Percentiles rank a stretch among this genome's conserved stretches.
Evolutionary conservation across 1,284 basidiomycete genomes (phyloP).

Genomic region (Pseudozyma pruni): DNA sequence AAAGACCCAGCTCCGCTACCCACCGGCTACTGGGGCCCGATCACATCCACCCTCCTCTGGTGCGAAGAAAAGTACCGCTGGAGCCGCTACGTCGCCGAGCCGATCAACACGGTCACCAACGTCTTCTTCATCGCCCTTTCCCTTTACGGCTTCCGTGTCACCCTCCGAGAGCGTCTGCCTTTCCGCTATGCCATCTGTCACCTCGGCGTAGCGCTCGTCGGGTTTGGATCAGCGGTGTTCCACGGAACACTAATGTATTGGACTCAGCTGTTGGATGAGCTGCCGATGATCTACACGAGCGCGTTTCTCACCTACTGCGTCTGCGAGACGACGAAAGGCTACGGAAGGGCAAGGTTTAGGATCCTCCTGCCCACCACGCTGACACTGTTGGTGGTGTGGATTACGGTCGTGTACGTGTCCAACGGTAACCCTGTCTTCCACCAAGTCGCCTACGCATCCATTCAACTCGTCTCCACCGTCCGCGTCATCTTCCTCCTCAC

Average conservation of each 20-base stretch:
- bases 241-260: constrained; percentile 64
- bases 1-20: constrained; percentile 20
- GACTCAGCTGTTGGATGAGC: constrained; percentile 65
- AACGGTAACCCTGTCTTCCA: constrained; percentile 72
- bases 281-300: constrained; percentile 67
- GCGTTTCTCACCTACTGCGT: constrained; percentile 56
- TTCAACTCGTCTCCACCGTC: constrained; percentile 66
- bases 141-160: constrained; percentile 64
- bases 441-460: constrained; percentile 70
- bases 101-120: constrained; percentile 69
- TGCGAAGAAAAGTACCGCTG: constrained; percentile 64
- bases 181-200: constrained; percentile 50
- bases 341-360: constrained; percentile 30
- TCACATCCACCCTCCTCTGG: constrained; percentile 62
- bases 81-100: constrained; percentile 62
- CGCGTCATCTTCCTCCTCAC: constrained; percentile 65
- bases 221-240: constrained; percentile 59
- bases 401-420: constrained; percentile 66
- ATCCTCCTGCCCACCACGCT: constrained; percentile 42
- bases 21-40: constrained; percentile 59
- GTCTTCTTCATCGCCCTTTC: constrained; percentile 69
- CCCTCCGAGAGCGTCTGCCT: constrained; percentile 40
- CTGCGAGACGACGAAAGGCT: constrained; percentile 48
- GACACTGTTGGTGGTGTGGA: constrained; percentile 38
- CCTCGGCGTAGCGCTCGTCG: constrained; percentile 57